These are phyloP conservation scores for Aspergillus olivimuriae DNA, from an alignment of 495 filamentous ascomycete genomes.

Conservation along the genomic window DNA sequence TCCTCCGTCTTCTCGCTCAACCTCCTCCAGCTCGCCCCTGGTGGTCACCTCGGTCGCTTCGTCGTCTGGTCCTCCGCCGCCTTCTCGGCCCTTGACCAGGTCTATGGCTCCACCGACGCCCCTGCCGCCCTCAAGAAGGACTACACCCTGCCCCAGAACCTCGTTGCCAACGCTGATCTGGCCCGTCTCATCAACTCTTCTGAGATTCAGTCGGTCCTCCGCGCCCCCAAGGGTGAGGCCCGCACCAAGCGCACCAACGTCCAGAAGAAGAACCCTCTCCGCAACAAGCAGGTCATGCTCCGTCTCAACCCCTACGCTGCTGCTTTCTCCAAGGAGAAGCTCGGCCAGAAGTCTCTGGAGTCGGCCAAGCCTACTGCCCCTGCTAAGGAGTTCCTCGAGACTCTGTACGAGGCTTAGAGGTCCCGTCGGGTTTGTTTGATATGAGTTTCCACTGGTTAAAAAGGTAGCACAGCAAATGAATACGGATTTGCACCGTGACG, in stretches of 20 bases:
- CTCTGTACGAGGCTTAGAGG: constrained; percentile 49
- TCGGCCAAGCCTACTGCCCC: constrained; percentile 46
- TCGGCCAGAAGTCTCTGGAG: constrained; percentile 58
- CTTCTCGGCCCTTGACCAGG: constrained; percentile 88
- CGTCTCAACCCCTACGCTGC: constrained; percentile 95
- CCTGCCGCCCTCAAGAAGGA: constrained; percentile 92
- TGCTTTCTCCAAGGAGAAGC: constrained; percentile 75
- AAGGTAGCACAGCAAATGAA: constrained; percentile 21
- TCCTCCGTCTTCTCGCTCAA: constrained; percentile 91
- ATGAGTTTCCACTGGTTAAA: constrained; percentile 13
- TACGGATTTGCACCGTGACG: constrained; percentile 16
- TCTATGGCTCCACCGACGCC: constrained; percentile 87
- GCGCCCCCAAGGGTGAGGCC: constrained; percentile 80
- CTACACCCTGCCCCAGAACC: constrained; percentile 86
- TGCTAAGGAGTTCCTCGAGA: constrained; percentile 43
- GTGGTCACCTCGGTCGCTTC: constrained; percentile 98
- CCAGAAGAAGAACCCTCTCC: constrained; percentile 99
- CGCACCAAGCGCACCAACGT: constrained; percentile 83
- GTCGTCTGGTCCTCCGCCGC: constrained; percentile 97
- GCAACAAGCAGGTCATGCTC: constrained; percentile 95
- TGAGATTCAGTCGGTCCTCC: constrained; percentile 92
- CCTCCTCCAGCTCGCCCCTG: constrained; percentile 96
- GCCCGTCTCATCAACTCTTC: constrained; percentile 96
- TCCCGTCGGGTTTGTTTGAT: constrained; percentile 6
- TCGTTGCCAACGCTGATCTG: constrained; percentile 87